A percentile compares a stretch with the other conserved stretches of the same genome.
Conservation (phyloP, 2,329 filamentous ascomycete genomes). For the Paramyrothecium sp. region DNA sequence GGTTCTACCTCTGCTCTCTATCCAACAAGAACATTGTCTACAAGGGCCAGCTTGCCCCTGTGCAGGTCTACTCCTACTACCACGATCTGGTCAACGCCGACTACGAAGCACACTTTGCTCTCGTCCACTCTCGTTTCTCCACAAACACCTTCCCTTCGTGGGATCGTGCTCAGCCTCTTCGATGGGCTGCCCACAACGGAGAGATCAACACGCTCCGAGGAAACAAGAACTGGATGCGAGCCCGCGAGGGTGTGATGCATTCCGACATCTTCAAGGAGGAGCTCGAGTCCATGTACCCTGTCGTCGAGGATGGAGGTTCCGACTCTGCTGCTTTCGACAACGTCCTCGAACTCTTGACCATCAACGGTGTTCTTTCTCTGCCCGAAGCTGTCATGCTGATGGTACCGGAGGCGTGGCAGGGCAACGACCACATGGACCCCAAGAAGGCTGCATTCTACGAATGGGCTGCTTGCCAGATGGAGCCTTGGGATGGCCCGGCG, state of each 20-base stretch:
- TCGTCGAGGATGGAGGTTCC: constrained; percentile 94
- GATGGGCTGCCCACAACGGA: constrained; percentile 98
- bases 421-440: constrained; percentile 86
- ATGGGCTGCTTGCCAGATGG: constrained; percentile 98
- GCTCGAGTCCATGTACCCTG: constrained; percentile 85
- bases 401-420: constrained; percentile 98
- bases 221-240: constrained; percentile 99
- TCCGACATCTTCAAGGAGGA: constrained; percentile 92
- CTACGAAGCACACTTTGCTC: constrained; percentile 94
- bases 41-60: constrained; percentile 92
- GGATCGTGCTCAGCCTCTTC: constrained; percentile 93
- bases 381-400: constrained; percentile 98
- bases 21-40: constrained; percentile 99
- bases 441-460: constrained; percentile 97
- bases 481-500: constrained; percentile 96
- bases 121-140: constrained; percentile 96
- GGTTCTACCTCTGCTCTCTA: constrained; percentile 97
- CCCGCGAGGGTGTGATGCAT: constrained; percentile 90
- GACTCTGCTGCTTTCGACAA: constrained; percentile 98
- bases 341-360: constrained; percentile 87
- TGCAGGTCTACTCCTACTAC: constrained; percentile 98
- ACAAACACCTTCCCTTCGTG: constrained; percentile 98
- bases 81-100: constrained; percentile 96
- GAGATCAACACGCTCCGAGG: constrained; percentile 97
- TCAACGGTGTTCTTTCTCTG: constrained; percentile 92